Evolutionary conservation across 345 rosid species (phyloP).

Genomic region (Turnera subulata): DNA sequence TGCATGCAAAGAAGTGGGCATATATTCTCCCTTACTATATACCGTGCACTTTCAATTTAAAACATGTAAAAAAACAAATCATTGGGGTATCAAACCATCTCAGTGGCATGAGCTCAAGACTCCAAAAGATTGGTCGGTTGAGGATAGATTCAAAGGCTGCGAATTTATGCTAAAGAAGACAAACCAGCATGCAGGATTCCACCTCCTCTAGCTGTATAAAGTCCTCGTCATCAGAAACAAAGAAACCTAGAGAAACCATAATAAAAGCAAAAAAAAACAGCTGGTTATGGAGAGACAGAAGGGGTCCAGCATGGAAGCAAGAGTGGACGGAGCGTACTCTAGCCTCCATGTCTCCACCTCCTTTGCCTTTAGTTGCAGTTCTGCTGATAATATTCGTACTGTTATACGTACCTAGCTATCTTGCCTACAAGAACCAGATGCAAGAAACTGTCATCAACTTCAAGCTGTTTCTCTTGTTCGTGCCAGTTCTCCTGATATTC

Average conservation of each 20-base stretch:
- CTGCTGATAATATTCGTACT: slow-evolving; percentile 49
- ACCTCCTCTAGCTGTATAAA: neutral
- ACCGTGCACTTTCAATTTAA: too few relatives aligned
- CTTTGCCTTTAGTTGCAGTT: slow-evolving; percentile 48
- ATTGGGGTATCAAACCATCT: too few relatives aligned
- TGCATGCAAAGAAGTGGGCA: neutral
- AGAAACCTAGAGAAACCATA: neutral
- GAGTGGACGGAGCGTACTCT: slow-evolving; percentile 57
- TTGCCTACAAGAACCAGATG: slow-evolving; percentile 47
- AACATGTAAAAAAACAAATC: too few relatives aligned
- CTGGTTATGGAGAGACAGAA: slow-evolving; percentile 51
- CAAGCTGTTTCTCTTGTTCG: slow-evolving; percentile 50
- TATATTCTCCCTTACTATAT: slow-evolving; percentile 7
- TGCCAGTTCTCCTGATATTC: slow-evolving; percentile 59
- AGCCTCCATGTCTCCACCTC: slow-evolving; percentile 52
- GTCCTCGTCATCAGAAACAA: neutral
- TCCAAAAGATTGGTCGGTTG: slow-evolving; percentile 22
- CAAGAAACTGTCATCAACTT: slow-evolving; percentile 36
- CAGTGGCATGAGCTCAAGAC: slow-evolving; percentile 7
- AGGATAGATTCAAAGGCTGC: slow-evolving; percentile 28
- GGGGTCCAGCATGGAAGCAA: slow-evolving; percentile 65
- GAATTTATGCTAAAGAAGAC: slow-evolving; percentile 42
- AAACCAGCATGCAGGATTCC: neutral
- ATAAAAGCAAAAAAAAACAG: slow-evolving; percentile 35
- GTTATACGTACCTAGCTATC: slow-evolving; percentile 44